Percentiles rank a stretch among this genome's conserved stretches.
Evolutionary conservation across 139 green algal species (phyloP).

Genomic region (Edaphochlamys debaryana): DNA sequence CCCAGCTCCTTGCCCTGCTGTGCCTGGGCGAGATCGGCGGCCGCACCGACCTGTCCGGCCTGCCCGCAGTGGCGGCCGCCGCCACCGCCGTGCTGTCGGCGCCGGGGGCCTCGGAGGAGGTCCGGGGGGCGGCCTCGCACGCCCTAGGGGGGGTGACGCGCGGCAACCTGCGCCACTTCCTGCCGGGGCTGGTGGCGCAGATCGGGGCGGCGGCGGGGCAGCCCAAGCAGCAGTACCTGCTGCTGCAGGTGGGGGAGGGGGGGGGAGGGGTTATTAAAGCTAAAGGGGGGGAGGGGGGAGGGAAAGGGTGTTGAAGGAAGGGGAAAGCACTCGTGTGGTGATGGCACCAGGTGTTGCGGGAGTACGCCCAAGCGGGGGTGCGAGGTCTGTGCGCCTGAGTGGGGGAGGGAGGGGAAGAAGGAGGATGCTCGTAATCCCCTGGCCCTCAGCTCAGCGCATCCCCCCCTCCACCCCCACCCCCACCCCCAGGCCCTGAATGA

Average conservation of each 20-base stretch:
- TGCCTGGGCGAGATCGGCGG: conserved; percentile 89
- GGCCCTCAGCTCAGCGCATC: too few relatives aligned
- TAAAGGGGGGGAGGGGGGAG: background rate
- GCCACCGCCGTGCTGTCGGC: conserved; percentile 54
- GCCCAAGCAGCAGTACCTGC: conserved; percentile 75
- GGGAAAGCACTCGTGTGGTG: too few relatives aligned
- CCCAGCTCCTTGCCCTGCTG: conserved; percentile 84
- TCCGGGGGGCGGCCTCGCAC: conserved; percentile 82
- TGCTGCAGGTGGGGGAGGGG: conserved; percentile 69
- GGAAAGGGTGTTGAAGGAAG: background rate
- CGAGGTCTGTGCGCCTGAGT: too few relatives aligned
- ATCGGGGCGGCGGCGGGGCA: conserved; percentile 50
- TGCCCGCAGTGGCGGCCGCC: conserved; percentile 51
- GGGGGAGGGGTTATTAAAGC: background rate
- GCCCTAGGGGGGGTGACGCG: conserved; percentile 84
- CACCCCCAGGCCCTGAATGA: conserved; percentile 78
- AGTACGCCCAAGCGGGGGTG: too few relatives aligned
- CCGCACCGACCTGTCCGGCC: conserved; percentile 71
- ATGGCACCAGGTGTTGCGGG: too few relatives aligned
- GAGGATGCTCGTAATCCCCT: too few relatives aligned
- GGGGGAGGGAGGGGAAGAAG: too few relatives aligned
- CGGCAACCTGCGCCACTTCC: conserved; percentile 83
- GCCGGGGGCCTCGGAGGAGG: conserved; percentile 67
- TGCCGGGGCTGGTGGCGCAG: conserved; percentile 80
- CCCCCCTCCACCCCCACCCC: background rate